Percentiles rank a stretch among this genome's conserved stretches.
phyloP scores from a whole-genome alignment of 1,284 basidiomycete species.

The Tetrapyrgos nigripes region DNA sequence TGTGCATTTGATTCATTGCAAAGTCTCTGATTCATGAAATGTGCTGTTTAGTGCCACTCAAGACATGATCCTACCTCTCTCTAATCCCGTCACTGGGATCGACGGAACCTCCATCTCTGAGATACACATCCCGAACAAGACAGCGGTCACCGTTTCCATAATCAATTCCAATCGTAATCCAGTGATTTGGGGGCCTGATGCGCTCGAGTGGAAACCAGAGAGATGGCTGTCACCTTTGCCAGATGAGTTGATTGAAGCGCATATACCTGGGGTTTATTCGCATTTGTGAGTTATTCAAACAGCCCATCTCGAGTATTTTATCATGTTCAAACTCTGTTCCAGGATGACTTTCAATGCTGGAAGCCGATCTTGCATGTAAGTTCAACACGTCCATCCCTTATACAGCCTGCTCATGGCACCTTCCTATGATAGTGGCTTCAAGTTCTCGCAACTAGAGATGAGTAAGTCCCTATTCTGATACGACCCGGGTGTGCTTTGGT shows the following conservation, averaged over 20 bases:
- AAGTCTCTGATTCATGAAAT: not conserved
- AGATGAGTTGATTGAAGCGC: constrained; percentile 12
- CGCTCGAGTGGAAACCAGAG: constrained; percentile 43
- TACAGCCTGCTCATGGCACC: not conserved
- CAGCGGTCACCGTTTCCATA: constrained; percentile 32
- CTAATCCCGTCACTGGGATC: constrained; percentile 25
- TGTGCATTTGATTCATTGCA: not conserved
- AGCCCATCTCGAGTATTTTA: not conserved
- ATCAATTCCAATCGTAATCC: constrained; percentile 34
- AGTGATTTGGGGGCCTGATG: constrained; percentile 39
- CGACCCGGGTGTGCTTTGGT: too few relatives aligned
- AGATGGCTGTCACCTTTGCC: constrained; percentile 38
- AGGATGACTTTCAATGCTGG: constrained; percentile 42
- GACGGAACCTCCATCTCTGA: constrained; percentile 32
- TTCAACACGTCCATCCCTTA: not conserved
- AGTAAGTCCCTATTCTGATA: constrained; percentile 21
- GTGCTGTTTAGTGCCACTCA: constrained; percentile 18
- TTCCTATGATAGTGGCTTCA: constrained; percentile 27
- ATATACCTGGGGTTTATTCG: constrained; percentile 19
- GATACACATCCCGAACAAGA: constrained; percentile 30
- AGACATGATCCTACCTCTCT: constrained; percentile 28
- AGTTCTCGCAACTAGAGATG: constrained; percentile 36
- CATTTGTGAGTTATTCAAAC: constrained; percentile 13
- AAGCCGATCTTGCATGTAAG: constrained; percentile 33
- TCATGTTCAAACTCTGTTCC: not conserved